Percentiles rank a stretch among this genome's conserved stretches.
Evolutionary conservation across 257 asterid species (phyloP).

Genomic region (Rubia yunnanensis): DNA sequence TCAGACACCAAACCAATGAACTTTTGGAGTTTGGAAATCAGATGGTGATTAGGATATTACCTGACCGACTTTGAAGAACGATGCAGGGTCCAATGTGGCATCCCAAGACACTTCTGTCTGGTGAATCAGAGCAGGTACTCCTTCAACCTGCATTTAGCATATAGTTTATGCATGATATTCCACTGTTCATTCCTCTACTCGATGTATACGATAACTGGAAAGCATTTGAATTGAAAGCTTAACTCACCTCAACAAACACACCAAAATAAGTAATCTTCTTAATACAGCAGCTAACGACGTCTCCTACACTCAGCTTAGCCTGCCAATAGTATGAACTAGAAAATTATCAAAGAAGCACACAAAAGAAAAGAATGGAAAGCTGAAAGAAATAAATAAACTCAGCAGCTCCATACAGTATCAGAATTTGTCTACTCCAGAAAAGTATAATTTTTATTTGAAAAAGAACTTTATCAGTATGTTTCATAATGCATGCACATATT

Average conservation of each 20-base stretch:
- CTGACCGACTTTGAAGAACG: slow-evolving; percentile 88
- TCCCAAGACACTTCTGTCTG: slow-evolving; percentile 98
- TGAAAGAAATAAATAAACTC: neutral
- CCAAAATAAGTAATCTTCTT: slow-evolving; percentile 87
- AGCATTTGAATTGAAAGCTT: neutral
- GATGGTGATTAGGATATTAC: slow-evolving; percentile 20
- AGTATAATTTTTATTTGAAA: neutral
- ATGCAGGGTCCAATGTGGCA: slow-evolving; percentile 73
- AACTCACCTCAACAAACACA: slow-evolving; percentile 81
- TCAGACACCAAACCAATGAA: neutral
- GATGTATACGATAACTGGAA: neutral
- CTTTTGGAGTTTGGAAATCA: neutral
- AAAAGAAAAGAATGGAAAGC: slow-evolving; percentile 9
- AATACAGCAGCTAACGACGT: slow-evolving; percentile 77
- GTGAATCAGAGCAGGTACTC: slow-evolving; percentile 85
- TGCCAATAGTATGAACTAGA: slow-evolving; percentile 25
- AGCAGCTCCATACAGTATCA: neutral
- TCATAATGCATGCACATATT: slow-evolving; percentile 10
- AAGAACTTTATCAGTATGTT: too few species aligned
- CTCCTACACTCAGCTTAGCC: slow-evolving; percentile 76
- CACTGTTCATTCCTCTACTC: neutral
- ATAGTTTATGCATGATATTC: slow-evolving; percentile 9
- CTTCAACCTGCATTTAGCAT: slow-evolving; percentile 60
- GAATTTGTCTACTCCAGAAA: neutral
- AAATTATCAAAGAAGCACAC: slow-evolving; percentile 3